Evolutionary conservation across 108 stramenopile species (phyloP).

Genomic region (Discostella pseudostelligera): DNA sequence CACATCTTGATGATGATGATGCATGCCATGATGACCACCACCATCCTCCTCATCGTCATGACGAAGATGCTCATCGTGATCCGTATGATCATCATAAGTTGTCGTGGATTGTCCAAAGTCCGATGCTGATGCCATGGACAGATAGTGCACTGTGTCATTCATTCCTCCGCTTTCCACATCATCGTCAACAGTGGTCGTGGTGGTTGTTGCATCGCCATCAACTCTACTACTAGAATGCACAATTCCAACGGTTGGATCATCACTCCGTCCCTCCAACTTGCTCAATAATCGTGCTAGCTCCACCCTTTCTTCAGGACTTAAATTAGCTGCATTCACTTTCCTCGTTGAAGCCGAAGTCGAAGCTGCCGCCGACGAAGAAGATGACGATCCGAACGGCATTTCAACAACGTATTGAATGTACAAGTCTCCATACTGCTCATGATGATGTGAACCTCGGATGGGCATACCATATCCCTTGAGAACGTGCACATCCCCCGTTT

Average conservation of each 20-base stretch:
- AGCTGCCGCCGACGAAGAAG: neutral
- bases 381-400: constrained; percentile 46
- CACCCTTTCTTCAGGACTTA: constrained; percentile 50
- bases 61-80: constrained; percentile 24
- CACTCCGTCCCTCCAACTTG: constrained; percentile 57
- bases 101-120: constrained; percentile 51
- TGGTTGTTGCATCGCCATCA: neutral
- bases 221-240: neutral
- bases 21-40: constrained; percentile 3
- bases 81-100: neutral
- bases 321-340: constrained; percentile 12
- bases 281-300: constrained; percentile 50
- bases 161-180: neutral
- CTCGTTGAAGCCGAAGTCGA: neutral
- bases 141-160: constrained; percentile 22
- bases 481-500: constrained; percentile 80
- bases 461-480: constrained; percentile 85
- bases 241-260: neutral
- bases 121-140: constrained; percentile 31
- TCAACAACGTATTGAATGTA: constrained; percentile 82
- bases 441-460: constrained; percentile 19
- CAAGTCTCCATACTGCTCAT: constrained; percentile 65
- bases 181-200: too few relatives aligned
- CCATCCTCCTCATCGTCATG: constrained; percentile 9
- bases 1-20: constrained; percentile 5